Evolutionary conservation across 352 stramenopile species (phyloP).

Genomic region (Phytophthora citricola): DNA sequence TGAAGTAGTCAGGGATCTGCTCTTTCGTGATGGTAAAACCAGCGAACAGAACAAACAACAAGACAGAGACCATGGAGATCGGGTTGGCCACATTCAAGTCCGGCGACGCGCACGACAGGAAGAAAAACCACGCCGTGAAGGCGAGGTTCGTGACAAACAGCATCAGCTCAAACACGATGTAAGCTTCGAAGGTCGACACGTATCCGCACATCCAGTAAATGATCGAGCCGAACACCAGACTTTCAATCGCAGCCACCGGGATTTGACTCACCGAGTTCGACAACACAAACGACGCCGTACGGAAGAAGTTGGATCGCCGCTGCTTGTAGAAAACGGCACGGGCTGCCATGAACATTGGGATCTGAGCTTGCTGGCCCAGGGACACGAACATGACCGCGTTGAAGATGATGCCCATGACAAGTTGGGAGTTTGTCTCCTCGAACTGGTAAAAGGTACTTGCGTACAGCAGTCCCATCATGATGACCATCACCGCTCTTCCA

Average conservation of each 20-base stretch:
- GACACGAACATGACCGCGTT: conserved; percentile 70
- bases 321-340: conserved; percentile 84
- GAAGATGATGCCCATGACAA: conserved; percentile 81
- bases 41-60: conserved; percentile 31
- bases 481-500: conserved; percentile 17
- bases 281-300: conserved; percentile 69
- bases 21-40: conserved; percentile 35
- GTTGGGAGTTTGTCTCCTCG: conserved; percentile 33
- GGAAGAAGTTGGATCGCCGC: conserved; percentile 78
- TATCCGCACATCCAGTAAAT: conserved; percentile 87
- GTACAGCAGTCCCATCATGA: conserved; percentile 53
- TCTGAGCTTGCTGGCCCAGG: conserved; percentile 63
- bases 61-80: conserved; percentile 22
- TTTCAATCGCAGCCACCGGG: conserved; percentile 48
- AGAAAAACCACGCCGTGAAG: conserved; percentile 28
- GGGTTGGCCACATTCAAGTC: conserved; percentile 33
- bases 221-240: conserved; percentile 76
- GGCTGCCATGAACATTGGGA: conserved; percentile 71
- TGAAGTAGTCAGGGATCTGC: conserved; percentile 36
- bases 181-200: conserved; percentile 21
- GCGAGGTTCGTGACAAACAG: conserved; percentile 47
- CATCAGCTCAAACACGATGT: conserved; percentile 46
- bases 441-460: conserved; percentile 50
- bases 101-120: conserved; percentile 20
- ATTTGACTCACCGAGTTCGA: conserved; percentile 40